A percentile compares a stretch with the other conserved stretches of the same genome.
phyloP scores from a whole-genome alignment of 106 monocot species.

The Dioscorea dumetorum region DNA sequence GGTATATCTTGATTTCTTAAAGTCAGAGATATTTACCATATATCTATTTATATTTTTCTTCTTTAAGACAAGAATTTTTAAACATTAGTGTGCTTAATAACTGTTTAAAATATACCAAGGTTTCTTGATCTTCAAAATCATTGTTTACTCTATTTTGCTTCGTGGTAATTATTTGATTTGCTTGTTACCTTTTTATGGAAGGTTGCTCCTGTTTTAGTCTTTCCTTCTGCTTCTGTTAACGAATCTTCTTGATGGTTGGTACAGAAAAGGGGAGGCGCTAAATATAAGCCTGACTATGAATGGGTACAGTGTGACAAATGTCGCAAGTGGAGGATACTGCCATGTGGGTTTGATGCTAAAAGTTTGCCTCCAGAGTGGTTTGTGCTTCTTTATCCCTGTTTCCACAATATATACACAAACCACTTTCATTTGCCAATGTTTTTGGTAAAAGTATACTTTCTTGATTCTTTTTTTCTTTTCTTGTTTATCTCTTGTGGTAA shows the following conservation, averaged over 20 bases:
- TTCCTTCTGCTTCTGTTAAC: background rate
- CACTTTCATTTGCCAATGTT: background rate
- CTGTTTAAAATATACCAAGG: too few relatives aligned
- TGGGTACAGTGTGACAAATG: conserved; percentile 89
- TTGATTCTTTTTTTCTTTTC: too few relatives aligned
- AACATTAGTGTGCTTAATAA: too few relatives aligned
- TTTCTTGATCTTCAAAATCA: too few relatives aligned
- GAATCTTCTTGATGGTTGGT: background rate
- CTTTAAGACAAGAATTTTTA: too few relatives aligned
- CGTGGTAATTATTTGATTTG: background rate
- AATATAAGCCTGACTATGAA: conserved; percentile 45
- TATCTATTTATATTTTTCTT: too few relatives aligned
- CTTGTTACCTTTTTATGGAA: background rate
- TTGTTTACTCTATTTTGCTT: background rate
- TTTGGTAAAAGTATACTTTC: background rate
- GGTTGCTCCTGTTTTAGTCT: background rate
- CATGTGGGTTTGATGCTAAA: conserved; percentile 19
- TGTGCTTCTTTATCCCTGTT: conserved; percentile 9
- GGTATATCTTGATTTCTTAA: conserved; percentile 28
- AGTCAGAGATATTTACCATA: too few relatives aligned
- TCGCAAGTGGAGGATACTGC: conserved; percentile 67
- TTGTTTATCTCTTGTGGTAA: too few relatives aligned
- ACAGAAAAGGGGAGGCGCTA: conserved; percentile 23
- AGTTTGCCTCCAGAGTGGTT: conserved; percentile 56
- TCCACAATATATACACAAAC: too few relatives aligned